Conservation (phyloP, 2,329 filamentous ascomycete genomes). For the Hansfordia pulvinata region DNA sequence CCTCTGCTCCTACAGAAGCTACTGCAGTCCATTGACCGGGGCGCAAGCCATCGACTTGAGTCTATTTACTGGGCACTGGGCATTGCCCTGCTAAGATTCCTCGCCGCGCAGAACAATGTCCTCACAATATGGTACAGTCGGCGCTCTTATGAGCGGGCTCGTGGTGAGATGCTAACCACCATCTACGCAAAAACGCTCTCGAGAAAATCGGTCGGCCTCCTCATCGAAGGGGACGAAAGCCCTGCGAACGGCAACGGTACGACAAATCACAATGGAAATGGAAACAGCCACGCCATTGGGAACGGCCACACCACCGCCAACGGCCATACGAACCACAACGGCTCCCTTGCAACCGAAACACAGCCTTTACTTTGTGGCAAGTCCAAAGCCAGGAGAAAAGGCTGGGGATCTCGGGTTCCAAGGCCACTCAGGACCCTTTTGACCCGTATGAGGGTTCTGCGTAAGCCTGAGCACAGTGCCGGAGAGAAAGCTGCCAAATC, state of each 20-base stretch:
- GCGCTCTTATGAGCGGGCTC: constrained; percentile 68
- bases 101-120: constrained; percentile 51
- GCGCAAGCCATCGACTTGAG: constrained; percentile 31
- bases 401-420: constrained; percentile 12
- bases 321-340: too few species aligned
- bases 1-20: constrained; percentile 63
- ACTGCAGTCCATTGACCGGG: constrained; percentile 49
- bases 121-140: constrained; percentile 73
- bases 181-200: constrained; percentile 66
- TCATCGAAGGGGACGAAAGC: constrained; percentile 12
- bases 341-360: too few species aligned
- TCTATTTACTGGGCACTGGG: constrained; percentile 53
- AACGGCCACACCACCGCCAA: too few species aligned
- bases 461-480: too few species aligned
- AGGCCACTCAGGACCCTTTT: too few species aligned
- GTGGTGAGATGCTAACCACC: constrained; percentile 79
- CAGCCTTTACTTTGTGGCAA: too few species aligned
- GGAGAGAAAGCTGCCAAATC: constrained; percentile 11
- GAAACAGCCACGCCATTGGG: constrained; percentile 1
- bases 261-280: neutral
- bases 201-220: constrained; percentile 40
- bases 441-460: too few species aligned
- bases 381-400: constrained; percentile 11
- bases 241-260: constrained; percentile 6
- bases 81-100: constrained; percentile 44